A percentile compares a stretch with the other conserved stretches of the same genome.
Evolutionary conservation across 768 basidiomycete species (phyloP).

Genomic region (Suillus decipiens): DNA sequence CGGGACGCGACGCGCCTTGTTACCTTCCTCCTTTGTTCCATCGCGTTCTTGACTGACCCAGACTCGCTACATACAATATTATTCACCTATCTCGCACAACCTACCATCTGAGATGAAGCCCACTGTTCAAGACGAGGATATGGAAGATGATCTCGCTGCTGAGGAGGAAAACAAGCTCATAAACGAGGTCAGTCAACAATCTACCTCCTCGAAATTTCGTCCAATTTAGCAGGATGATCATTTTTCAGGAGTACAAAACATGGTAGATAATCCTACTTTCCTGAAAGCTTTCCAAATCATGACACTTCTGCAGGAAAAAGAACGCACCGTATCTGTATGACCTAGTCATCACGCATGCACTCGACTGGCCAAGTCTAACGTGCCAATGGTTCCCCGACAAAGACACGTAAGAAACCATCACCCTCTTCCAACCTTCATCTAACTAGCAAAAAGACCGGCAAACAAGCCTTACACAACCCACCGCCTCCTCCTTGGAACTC

Average conservation of each 20-base stretch:
- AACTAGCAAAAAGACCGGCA: conserved; percentile 55
- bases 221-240: conserved; percentile 4
- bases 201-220: conserved; percentile 15
- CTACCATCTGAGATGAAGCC: conserved; percentile 42
- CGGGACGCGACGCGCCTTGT: conserved; percentile 28
- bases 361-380: conserved; percentile 97
- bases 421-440: conserved; percentile 3
- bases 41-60: conserved; percentile 1
- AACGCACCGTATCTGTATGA: conserved; percentile 98
- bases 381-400: conserved; percentile 99
- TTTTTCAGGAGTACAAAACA: conserved; percentile 76
- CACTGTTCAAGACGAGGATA: conserved; percentile 54
- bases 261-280: conserved; percentile 47
- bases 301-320: conserved; percentile 69
- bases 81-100: background rate
- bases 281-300: conserved; percentile 3
- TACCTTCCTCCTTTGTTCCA: conserved; percentile 8
- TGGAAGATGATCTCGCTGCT: conserved; percentile 78
- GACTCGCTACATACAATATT: background rate
- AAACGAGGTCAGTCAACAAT: conserved; percentile 63
- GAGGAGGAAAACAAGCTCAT: conserved; percentile 89
- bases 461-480: conserved; percentile 95
- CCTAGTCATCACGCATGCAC: conserved; percentile 93
- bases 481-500: conserved; percentile 93
- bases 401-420: conserved; percentile 67